Evolutionary conservation across 805 yeast species (phyloP).

Genomic region (Jamesozyma jinghongensis): DNA sequence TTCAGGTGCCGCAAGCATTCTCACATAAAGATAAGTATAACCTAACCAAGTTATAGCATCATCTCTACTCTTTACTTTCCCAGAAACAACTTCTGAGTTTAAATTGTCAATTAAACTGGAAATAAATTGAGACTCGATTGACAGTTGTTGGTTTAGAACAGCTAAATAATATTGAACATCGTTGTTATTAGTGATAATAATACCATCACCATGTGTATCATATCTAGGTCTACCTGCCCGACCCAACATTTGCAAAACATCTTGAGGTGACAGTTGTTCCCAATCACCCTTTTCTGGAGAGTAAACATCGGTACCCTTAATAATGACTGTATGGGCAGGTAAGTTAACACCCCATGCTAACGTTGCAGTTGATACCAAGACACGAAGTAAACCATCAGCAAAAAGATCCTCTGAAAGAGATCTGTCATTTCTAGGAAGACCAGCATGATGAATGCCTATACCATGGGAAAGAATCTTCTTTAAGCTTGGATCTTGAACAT

Average conservation of each 20-base stretch:
- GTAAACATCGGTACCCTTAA: constrained; percentile 88
- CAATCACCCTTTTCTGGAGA: constrained; percentile 85
- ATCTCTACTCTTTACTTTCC: constrained; percentile 47
- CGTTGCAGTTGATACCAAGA: constrained; percentile 84
- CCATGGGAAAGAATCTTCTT: constrained; percentile 59
- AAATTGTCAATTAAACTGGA: constrained; percentile 59
- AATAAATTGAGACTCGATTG: constrained; percentile 83
- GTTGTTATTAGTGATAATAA: constrained; percentile 77
- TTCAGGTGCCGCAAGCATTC: constrained; percentile 68
- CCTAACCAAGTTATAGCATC: constrained; percentile 80
- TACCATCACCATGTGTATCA: constrained; percentile 88
- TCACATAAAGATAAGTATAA: constrained; percentile 64
- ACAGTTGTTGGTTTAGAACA: constrained; percentile 80
- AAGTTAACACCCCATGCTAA: constrained; percentile 96
- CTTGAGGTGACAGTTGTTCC: constrained; percentile 91
- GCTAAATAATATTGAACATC: constrained; percentile 86
- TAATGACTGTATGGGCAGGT: constrained; percentile 90
- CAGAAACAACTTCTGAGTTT: constrained; percentile 81
- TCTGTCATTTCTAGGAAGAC: constrained; percentile 64
- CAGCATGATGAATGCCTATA: constrained; percentile 90
- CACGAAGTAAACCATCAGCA: constrained; percentile 79
- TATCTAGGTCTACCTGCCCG: constrained; percentile 96
- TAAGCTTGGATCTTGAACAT: constrained; percentile 43
- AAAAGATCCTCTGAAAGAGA: constrained; percentile 74
- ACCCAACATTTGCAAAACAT: constrained; percentile 93